Percentiles rank a stretch among this genome's conserved stretches.
phyloP scores from a whole-genome alignment of 352 stramenopile species.

The Saprolegnia parasitica region DNA sequence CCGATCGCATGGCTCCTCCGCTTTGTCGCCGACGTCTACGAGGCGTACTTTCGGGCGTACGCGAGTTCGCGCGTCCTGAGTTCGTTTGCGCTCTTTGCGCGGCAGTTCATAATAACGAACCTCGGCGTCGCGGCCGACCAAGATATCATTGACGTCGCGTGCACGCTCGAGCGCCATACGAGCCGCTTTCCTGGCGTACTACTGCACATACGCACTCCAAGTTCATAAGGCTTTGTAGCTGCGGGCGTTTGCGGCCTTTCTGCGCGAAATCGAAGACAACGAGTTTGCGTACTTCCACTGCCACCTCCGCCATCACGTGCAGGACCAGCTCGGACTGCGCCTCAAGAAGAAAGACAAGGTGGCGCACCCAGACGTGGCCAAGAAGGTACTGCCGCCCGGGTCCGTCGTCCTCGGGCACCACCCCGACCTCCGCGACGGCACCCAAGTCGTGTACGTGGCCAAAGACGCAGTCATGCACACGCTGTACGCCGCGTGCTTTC shows the following conservation, averaged over 20 bases:
- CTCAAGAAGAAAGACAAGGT: slow-evolving; percentile 58
- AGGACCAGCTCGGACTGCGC: slow-evolving; percentile 52
- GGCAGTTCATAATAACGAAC: slow-evolving; percentile 45
- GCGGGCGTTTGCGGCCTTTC: slow-evolving; percentile 52
- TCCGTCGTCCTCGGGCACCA: slow-evolving; percentile 20
- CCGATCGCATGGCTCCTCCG: slow-evolving; percentile 60
- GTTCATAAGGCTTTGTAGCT: slow-evolving; percentile 28
- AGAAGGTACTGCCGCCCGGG: slow-evolving; percentile 8
- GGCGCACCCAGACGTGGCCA: not conserved
- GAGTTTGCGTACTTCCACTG: slow-evolving; percentile 65
- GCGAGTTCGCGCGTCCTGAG: not conserved
- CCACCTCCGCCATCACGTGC: slow-evolving; percentile 40
- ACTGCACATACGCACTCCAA: not conserved
- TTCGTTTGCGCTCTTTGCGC: slow-evolving; percentile 52
- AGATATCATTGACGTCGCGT: slow-evolving; percentile 65
- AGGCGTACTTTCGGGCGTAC: slow-evolving; percentile 31
- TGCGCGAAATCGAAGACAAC: slow-evolving; percentile 64
- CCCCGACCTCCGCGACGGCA: slow-evolving; percentile 9
- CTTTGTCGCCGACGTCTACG: slow-evolving; percentile 64
- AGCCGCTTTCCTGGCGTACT: slow-evolving; percentile 41
- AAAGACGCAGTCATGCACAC: not conserved
- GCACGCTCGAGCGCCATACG: slow-evolving; percentile 49
- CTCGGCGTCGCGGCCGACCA: slow-evolving; percentile 60
- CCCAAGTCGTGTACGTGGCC: slow-evolving; percentile 17
- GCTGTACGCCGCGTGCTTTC: not conserved